Percentiles rank a stretch among this genome's conserved stretches.
Conservation (phyloP, 2,329 filamentous ascomycete species). For the Calonectria montana region DNA sequence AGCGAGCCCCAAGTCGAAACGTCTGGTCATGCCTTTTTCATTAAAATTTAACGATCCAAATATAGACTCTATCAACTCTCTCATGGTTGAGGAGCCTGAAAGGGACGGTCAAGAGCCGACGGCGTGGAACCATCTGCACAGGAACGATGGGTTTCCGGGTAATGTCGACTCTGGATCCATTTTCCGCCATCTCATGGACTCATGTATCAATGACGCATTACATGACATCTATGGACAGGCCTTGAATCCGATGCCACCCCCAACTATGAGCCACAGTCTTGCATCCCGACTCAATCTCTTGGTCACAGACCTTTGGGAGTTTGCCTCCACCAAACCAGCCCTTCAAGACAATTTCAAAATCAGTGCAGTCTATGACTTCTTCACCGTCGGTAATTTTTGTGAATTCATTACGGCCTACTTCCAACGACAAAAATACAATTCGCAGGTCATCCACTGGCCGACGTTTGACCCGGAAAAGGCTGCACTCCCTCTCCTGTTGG, state of each 20-base stretch:
- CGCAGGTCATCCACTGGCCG: not conserved
- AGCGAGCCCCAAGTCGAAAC: not conserved
- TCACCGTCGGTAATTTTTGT: not conserved
- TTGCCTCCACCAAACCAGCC: not conserved
- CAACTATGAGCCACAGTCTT: not conserved
- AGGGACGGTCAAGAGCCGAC: not conserved
- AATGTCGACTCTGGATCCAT: not conserved
- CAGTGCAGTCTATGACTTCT: not conserved
- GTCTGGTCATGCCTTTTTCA: conserved; percentile 8
- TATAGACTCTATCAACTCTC: conserved; percentile 9
- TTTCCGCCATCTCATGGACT: not conserved
- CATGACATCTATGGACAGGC: not conserved
- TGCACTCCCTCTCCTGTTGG: not conserved
- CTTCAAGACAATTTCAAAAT: not conserved
- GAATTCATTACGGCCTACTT: not conserved
- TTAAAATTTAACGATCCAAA: conserved; percentile 18
- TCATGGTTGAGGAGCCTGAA: conserved; percentile 22
- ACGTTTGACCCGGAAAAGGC: not conserved
- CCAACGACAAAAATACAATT: not conserved
- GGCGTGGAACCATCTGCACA: not conserved
- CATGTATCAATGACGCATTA: not conserved
- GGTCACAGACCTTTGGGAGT: not conserved
- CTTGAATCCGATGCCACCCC: not conserved
- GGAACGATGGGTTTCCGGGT: not conserved
- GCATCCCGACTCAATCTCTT: not conserved